Conservation (phyloP, 1,284 basidiomycete species). For the Rugosomyces carneus region DNA sequence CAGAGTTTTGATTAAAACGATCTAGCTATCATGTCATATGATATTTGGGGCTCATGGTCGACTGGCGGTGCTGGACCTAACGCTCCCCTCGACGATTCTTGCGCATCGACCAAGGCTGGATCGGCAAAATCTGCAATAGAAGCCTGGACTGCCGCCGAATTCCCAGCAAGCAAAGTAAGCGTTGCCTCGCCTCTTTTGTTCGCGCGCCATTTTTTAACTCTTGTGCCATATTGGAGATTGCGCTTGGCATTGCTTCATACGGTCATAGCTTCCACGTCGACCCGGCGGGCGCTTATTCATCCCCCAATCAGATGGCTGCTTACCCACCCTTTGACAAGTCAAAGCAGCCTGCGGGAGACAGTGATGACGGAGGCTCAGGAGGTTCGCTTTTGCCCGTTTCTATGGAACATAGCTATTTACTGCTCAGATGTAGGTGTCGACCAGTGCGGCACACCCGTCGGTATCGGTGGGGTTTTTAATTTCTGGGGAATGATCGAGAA, state of each 20-base stretch:
- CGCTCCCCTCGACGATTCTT: conserved; percentile 78
- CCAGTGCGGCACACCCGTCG: conserved; percentile 32
- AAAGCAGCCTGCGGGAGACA: conserved; percentile 45
- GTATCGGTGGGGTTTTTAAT: conserved; percentile 42
- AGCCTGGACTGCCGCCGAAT: conserved; percentile 68
- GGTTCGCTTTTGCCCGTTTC: conserved; percentile 6
- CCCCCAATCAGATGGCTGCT: conserved; percentile 29
- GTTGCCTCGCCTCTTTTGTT: not conserved
- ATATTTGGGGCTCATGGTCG: conserved; percentile 65
- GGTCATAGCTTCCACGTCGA: conserved; percentile 57
- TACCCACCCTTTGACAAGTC: conserved; percentile 47
- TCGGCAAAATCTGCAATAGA: conserved; percentile 69
- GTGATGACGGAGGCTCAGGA: conserved; percentile 41
- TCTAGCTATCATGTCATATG: conserved; percentile 77
- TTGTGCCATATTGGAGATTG: conserved; percentile 45
- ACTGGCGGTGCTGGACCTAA: conserved; percentile 40
- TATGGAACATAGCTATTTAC: conserved; percentile 21
- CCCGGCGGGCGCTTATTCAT: conserved; percentile 21
- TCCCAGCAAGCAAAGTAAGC: conserved; percentile 32
- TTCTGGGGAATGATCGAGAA: conserved; percentile 51
- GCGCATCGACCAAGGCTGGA: conserved; percentile 61
- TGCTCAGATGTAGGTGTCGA: conserved; percentile 25
- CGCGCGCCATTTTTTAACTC: not conserved
- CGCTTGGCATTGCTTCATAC: conserved; percentile 78
- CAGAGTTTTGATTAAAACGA: not conserved